These are phyloP conservation scores for Pochonia chlamydosporia DNA, from an alignment of 2,329 filamentous ascomycete genomes.

Conservation along the genomic window DNA sequence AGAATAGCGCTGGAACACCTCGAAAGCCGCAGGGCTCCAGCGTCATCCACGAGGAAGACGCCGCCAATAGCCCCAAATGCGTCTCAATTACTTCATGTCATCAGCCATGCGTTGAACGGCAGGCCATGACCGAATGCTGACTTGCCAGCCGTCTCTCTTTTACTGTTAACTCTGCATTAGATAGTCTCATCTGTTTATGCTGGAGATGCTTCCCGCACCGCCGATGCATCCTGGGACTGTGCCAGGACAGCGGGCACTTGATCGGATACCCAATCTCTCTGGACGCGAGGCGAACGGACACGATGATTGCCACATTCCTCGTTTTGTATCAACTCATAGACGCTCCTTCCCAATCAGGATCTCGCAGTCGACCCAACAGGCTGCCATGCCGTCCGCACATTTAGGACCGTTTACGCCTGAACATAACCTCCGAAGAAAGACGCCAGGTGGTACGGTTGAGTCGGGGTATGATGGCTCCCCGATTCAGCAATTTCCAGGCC, in stretches of 20 bases:
- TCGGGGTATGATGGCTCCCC: conserved; percentile 86
- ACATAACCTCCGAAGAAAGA: conserved; percentile 76
- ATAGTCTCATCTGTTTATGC: conserved; percentile 1
- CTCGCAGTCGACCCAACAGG: conserved; percentile 20
- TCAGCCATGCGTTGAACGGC: conserved; percentile 35
- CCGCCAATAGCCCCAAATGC: conserved; percentile 33
- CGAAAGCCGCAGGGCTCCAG: not conserved
- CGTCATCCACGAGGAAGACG: conserved; percentile 8
- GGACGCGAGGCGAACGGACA: conserved; percentile 2
- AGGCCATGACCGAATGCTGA: conserved; percentile 34
- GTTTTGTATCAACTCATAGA: conserved; percentile 16
- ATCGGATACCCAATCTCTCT: conserved; percentile 15
- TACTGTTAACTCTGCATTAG: not conserved
- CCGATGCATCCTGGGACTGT: conserved; percentile 47
- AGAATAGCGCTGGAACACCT: not conserved
- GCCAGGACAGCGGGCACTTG: conserved; percentile 36
- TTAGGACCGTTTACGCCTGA: conserved; percentile 19
- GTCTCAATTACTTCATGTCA: conserved; percentile 25
- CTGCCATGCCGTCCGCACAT: conserved; percentile 9
- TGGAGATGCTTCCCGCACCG: conserved; percentile 43
- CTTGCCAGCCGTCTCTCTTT: conserved; percentile 18
- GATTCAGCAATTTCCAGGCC: conserved; percentile 64
- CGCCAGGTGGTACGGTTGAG: conserved; percentile 86
- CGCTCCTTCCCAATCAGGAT: conserved; percentile 27
- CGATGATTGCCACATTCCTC: conserved; percentile 8